Percentiles rank a stretch among this genome's conserved stretches.
These are phyloP conservation scores for Yarrowia sp. DNA, from an alignment of 805 yeast genomes.

Conservation along the genomic window DNA sequence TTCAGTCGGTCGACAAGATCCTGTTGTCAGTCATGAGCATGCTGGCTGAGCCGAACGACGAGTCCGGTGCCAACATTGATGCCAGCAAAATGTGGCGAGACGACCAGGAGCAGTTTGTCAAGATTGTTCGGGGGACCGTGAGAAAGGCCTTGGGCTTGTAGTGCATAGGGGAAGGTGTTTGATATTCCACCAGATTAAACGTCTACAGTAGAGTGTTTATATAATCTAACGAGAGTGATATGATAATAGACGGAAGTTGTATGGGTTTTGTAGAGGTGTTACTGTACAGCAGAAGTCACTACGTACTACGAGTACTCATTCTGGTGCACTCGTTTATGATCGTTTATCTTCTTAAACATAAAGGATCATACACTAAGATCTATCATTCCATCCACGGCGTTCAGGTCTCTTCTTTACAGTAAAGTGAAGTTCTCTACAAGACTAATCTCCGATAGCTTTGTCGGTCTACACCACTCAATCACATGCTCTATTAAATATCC, in stretches of 20 bases:
- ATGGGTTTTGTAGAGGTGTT: not conserved
- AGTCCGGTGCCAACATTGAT: slow-evolving; percentile 90
- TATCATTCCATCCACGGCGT: no score
- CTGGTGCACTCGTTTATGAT: no score
- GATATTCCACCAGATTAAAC: no score
- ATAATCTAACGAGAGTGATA: not conserved
- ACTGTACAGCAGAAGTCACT: not conserved
- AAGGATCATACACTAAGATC: no score
- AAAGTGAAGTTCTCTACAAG: no score
- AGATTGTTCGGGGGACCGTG: slow-evolving; percentile 71
- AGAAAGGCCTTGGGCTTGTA: slow-evolving; percentile 73
- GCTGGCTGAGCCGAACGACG: slow-evolving; percentile 94
- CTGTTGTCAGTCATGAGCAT: slow-evolving; percentile 90
- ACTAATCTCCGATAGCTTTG: no score
- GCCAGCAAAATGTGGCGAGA: slow-evolving; percentile 91
- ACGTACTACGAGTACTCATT: no score
- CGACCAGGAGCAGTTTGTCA: slow-evolving; percentile 69
- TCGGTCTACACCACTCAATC: no score
- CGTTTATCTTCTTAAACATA: no score
- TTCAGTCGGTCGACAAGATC: slow-evolving; percentile 97
- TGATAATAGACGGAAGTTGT: no score
- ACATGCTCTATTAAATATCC: slow-evolving; percentile 20
- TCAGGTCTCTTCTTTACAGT: no score
- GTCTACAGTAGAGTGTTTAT: no score
- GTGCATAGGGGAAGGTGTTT: slow-evolving; percentile 9